Evolutionary conservation across 1,284 basidiomycete genomes (phyloP), one percentile per base, ranked within the genome.

Genomic region (Neotropicomus parvogracilis): DNA sequence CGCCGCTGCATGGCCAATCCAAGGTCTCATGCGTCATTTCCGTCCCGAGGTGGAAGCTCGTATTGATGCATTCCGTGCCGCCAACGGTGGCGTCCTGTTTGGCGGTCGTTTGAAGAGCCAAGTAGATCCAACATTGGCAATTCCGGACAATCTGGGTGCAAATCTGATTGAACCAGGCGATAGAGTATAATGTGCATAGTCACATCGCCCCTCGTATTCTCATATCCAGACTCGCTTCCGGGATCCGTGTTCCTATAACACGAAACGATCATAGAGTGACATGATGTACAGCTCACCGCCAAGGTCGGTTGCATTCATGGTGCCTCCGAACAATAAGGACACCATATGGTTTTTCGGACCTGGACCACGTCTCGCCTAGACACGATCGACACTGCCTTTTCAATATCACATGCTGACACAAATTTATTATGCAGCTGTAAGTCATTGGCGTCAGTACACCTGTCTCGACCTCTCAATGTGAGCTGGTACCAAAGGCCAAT

Each of bases 1-100:
- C 60, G 95, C 95, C 6, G 94, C 95, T 17, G 95, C 95, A 6
- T 99, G 95, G 95, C 95, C 95, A 7, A 94, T 98, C 52, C 95
- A 98, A 64, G 91, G 91, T 48, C 79, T 98, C 51, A 90, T 98
- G 83, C 88, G 92, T 53, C 91, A 97, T 72, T 99, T 98, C 87
- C 84, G 94, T 56, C 93, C 93, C 1, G 85, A 93, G 62, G 91
- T 98, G 32, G 95, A 98, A 73, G 75, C 77, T 49, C 86, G 95
- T 49, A 91, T 99, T 54, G 78, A 79, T 8, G 73, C 80, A 19
- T 99, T 85, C 81, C 80, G 91, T 52, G 79, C 77, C 44, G 72
- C 77, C 57, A 78, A 97, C 57, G 95, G 95, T 4, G 78, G 82
- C 17, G 94, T 97, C 44, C 74, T 92, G 47, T 95, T 95, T 60